Percentiles rank a stretch among this genome's conserved stretches.
These are phyloP conservation scores for Gomphus bonarii DNA, from an alignment of 1,284 basidiomycete species.

Conservation along the genomic window DNA sequence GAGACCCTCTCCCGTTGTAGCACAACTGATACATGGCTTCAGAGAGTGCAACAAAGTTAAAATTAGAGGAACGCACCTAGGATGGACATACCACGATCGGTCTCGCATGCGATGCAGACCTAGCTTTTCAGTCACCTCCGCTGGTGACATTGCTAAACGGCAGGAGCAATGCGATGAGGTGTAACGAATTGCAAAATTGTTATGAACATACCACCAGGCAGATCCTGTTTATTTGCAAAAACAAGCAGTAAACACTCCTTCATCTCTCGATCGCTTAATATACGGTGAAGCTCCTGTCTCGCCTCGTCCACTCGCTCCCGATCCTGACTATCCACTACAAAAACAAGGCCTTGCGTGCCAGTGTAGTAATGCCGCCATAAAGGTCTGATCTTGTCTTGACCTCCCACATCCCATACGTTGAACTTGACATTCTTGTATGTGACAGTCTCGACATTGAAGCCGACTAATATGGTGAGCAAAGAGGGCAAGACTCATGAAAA, in stretches of 20 bases:
- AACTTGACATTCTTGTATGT: constrained; percentile 99
- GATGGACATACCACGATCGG: constrained; percentile 98
- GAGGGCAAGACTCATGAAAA: constrained; percentile 1
- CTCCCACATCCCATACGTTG: constrained; percentile 99
- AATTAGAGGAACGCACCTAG: constrained; percentile 52
- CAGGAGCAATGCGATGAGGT: not conserved
- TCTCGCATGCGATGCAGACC: constrained; percentile 94
- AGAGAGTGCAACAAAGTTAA: not conserved
- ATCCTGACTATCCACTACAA: constrained; percentile 68
- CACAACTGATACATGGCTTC: constrained; percentile 48
- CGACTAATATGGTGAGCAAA: constrained; percentile 36
- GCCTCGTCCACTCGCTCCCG: constrained; percentile 95
- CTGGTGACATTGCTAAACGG: constrained; percentile 86
- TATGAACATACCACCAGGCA: constrained; percentile 74
- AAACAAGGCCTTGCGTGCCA: constrained; percentile 56
- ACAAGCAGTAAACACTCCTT: constrained; percentile 94
- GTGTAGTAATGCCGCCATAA: constrained; percentile 97
- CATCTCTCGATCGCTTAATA: constrained; percentile 97
- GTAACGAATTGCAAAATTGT: constrained; percentile 10
- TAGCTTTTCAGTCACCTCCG: constrained; percentile 96
- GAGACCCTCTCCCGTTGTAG: constrained; percentile 91
- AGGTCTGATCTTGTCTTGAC: constrained; percentile 97
- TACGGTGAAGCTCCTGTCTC: constrained; percentile 91
- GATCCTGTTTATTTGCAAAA: constrained; percentile 99
- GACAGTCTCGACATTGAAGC: constrained; percentile 99